Evolutionary conservation across 257 asterid species (phyloP).

Genomic region (Craterostigma plantagineum): DNA sequence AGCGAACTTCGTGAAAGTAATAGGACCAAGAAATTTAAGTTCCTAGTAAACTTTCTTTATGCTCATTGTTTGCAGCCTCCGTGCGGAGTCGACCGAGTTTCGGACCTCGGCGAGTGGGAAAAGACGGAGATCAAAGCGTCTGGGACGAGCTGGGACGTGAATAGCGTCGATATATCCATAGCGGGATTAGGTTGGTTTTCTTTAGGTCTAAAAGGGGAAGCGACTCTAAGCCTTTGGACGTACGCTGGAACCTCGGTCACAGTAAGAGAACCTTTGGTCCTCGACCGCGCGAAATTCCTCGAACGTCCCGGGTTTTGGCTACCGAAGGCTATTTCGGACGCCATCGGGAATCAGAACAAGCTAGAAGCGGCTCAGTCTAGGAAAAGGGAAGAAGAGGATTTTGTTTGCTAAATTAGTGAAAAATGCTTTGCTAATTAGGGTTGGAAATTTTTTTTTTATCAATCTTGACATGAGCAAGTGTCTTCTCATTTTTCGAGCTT

Average conservation of each 20-base stretch:
- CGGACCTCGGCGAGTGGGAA: conserved; percentile 66
- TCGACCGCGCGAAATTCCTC: conserved; percentile 59
- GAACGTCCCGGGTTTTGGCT: conserved; percentile 92
- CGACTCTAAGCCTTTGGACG: conserved; percentile 52
- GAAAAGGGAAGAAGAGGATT: conserved; percentile 22
- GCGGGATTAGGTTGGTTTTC: conserved; percentile 93
- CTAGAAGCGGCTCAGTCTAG: conserved; percentile 49
- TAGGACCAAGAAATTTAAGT: too few relatives aligned
- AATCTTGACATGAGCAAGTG: too few relatives aligned
- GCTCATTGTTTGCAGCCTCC: too few relatives aligned
- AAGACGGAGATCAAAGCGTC: conserved; percentile 37
- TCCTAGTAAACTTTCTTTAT: too few relatives aligned
- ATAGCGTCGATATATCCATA: conserved; percentile 54
- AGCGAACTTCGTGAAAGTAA: too few relatives aligned
- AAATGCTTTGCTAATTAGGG: too few relatives aligned
- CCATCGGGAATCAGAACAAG: conserved; percentile 42
- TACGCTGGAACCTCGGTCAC: conserved; percentile 48
- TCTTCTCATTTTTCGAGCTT: too few relatives aligned
- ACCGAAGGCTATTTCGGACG: conserved; percentile 83
- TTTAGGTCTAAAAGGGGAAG: conserved; percentile 77
- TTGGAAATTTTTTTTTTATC: too few relatives aligned
- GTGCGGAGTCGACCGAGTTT: conserved; percentile 27
- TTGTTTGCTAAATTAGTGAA: too few relatives aligned
- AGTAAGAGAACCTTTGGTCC: conserved; percentile 68
- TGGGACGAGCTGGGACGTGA: conserved; percentile 87